phyloP scores from a whole-genome alignment of 2,329 filamentous ascomycete genomes.

The Epichloe sibirici region DNA sequence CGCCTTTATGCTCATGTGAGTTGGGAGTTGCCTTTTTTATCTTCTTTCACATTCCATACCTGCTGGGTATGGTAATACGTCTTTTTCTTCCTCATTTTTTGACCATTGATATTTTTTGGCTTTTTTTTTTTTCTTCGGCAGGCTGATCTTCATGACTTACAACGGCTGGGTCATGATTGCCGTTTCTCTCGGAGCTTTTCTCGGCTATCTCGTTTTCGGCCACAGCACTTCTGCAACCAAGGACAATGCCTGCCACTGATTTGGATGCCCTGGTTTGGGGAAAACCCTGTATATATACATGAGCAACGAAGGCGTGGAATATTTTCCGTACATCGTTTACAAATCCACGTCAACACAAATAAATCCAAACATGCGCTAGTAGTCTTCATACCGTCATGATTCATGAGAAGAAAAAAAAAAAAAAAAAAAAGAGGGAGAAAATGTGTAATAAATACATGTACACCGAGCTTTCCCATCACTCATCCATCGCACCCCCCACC shows the following conservation, averaged over 20 bases:
- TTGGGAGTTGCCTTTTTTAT: background rate
- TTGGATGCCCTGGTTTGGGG: background rate
- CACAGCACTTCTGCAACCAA: constrained; percentile 59
- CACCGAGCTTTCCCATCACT: background rate
- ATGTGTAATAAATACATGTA: background rate
- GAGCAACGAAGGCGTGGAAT: no score
- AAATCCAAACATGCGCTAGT: background rate
- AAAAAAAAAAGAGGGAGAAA: background rate
- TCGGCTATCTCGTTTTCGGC: constrained; percentile 78
- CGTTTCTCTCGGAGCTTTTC: constrained; percentile 75
- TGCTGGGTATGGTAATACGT: background rate
- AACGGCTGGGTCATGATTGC: constrained; percentile 96
- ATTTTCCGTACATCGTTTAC: no score
- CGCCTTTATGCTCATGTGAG: constrained; percentile 98
- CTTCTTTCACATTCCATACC: no score
- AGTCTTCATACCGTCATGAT: background rate
- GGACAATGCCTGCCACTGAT: constrained; percentile 81
- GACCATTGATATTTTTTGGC: background rate
- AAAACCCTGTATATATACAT: no score
- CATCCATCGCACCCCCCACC: background rate
- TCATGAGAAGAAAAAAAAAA: background rate
- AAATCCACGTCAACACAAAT: no score
- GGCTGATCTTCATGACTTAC: constrained; percentile 99
- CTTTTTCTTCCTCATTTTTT: background rate
- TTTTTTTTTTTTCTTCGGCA: constrained; percentile 21